Conservation (phyloP, 441 rosid genomes). For the Bocquillonia castaneifolia region DNA sequence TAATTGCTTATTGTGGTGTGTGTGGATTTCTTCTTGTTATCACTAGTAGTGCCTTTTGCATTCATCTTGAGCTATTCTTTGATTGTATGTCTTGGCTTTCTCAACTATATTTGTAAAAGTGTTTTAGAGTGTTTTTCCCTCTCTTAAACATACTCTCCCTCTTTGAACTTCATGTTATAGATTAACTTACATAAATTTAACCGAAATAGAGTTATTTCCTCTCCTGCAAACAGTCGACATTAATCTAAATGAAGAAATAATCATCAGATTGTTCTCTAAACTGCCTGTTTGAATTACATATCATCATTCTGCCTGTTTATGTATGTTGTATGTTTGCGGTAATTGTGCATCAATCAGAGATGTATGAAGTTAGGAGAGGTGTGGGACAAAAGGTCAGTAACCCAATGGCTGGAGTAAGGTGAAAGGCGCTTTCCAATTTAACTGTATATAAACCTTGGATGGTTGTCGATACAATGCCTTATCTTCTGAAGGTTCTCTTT, state of each 20-base stretch:
- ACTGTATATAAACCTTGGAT: background rate
- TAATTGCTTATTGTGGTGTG: background rate
- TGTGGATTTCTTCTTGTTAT: background rate
- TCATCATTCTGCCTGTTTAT: background rate
- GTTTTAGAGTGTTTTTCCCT: background rate
- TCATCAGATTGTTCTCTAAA: background rate
- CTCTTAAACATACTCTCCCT: background rate
- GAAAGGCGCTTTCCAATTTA: background rate
- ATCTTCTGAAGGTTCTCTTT: background rate
- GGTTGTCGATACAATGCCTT: background rate
- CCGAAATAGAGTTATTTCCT: background rate
- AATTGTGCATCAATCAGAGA: background rate
- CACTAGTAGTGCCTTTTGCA: too few relatives aligned
- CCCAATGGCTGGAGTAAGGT: constrained; percentile 1
- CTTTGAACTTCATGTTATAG: background rate
- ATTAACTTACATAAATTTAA: background rate
- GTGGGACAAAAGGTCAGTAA: background rate
- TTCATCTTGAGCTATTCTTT: too few relatives aligned
- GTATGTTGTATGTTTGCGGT: background rate
- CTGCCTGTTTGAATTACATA: background rate
- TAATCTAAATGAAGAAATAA: too few relatives aligned
- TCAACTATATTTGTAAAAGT: too few relatives aligned
- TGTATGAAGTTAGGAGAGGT: background rate
- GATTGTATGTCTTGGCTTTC: too few relatives aligned
- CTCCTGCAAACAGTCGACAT: background rate